Base-by-base conservation (phyloP, 306 rosid species). In the Gillenia trifoliata region DNA sequence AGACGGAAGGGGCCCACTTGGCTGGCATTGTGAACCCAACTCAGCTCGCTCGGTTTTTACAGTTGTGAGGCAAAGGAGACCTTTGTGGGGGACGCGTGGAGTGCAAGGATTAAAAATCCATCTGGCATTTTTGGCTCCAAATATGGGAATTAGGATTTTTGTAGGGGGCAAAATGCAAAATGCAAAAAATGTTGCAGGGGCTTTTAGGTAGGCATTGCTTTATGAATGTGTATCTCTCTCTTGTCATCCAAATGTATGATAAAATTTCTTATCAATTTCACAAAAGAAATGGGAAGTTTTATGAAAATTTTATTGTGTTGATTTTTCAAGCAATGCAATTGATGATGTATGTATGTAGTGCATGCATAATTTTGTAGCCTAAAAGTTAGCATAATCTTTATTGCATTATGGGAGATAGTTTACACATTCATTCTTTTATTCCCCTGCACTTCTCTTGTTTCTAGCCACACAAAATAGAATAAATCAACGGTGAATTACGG, bases 1-100 rank as follows among this genome's bases (percentile, higher is more conserved):
- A 79, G 54, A 52, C 64, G 26, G 79, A 79, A 38, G 95, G 96
- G 88, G 76, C 88, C 88, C 93, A 87, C 64, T 57, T 94, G 1
- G 78, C 85, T 4, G 96, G 95, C 78, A 82, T 94, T 20, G 89
- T 94, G 75, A 91, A 94, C 80, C 98, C 98, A 70, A 79, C 91
- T 69, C 93, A 90, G 72, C 89, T 94, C 50, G 88, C 86, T 77
- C 88, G 86, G 68, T 82, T 86, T 71, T 79, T 94, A 67, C 90
- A 88, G 81, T 76, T 87, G 88, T 89, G 86, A 93, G 85, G 84
- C 77, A 33, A 19, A 49, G 1, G 36, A 26, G 26, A 23, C 28
- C 47, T 20, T 29, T 28, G 30, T 11, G 19, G 22, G 38, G 36
- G 8, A 29, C 66, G 38, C 38, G 38, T 16, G 22, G 38, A 15